Evolutionary conservation across 441 rosid species (phyloP), one percentile per base, ranked within the genome.

Genomic region (Gossypium lobatum): DNA sequence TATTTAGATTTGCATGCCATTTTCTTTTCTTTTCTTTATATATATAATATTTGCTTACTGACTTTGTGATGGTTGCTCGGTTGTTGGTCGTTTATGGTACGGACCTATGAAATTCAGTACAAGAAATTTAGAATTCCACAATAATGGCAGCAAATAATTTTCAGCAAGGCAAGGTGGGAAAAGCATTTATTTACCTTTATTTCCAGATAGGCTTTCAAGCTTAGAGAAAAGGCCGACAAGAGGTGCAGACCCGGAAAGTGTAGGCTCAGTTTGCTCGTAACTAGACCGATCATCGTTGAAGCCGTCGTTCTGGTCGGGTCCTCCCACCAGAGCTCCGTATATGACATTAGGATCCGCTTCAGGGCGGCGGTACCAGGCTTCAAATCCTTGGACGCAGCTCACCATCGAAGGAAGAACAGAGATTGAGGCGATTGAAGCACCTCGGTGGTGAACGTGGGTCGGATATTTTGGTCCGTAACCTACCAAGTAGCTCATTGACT

Each of bases 241-340:
- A n/a, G 97, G 97, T 75, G 93, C 95, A 26, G 77, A 26, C 26
- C 84, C 89, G 0, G 90, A 82, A 45, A 91, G 75, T 13, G 98
- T 89, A 61, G 97, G 96, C 81, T 94, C 97, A 0, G 97, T 79
- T 62, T 94, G 89, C 65, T 92, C 93, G 1, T 92, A 92, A 76
- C 83, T 84, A 4, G 88, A 76, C n/a, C 97, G 80, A 34, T 89
- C 88, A 70, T 95, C 92, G 0, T 75, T 59, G 75, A 89, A 95
- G 63, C 85, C 74, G 3, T 95, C 98, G 0, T 85, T 85, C 78
- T 88, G 76, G 75, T 93, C 89, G 1, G 98, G 98, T 60, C 98
- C 98, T 1, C 98, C 98, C 42, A 95, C 96, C 1, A 91, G 88
- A 17, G 93, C 98, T 57, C 97, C 97, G 4, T 86, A 3, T 4